Percentiles rank a stretch among this genome's conserved stretches.
phyloP scores from a whole-genome alignment of 305 asterid genomes.

The Fraxinus ornus region DNA sequence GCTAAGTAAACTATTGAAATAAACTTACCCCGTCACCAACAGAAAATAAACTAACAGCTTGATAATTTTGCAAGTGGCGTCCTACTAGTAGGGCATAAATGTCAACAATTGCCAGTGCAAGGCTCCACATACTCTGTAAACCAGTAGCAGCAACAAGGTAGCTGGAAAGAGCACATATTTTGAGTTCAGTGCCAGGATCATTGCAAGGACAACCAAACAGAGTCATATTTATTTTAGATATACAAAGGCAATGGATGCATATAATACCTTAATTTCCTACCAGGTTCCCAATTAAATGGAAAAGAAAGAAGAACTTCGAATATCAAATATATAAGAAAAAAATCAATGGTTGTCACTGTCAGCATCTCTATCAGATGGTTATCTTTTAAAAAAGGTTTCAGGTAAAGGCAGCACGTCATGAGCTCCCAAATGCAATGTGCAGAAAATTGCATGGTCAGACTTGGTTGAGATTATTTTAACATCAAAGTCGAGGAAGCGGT shows the following conservation, averaged over 20 bases:
- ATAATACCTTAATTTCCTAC: background rate
- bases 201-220: background rate
- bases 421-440: background rate
- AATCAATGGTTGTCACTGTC: background rate
- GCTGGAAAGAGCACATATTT: constrained; percentile 38
- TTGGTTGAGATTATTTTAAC: background rate
- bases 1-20: background rate
- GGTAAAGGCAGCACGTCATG: background rate
- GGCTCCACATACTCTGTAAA: constrained; percentile 93
- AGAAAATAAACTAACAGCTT: constrained; percentile 70
- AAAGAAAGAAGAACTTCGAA: background rate
- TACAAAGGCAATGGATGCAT: background rate
- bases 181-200: background rate
- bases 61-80: constrained; percentile 73
- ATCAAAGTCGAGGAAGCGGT: background rate
- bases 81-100: constrained; percentile 91
- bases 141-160: constrained; percentile 97
- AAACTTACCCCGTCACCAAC: constrained; percentile 98
- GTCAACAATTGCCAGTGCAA: constrained; percentile 66
- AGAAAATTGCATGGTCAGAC: background rate
- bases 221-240: background rate
- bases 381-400: background rate
- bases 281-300: background rate
- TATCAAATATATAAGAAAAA: background rate
- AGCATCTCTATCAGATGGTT: background rate